Base-by-base conservation (phyloP, 306 rosid genomes). In the Rubus parviflorus region DNA sequence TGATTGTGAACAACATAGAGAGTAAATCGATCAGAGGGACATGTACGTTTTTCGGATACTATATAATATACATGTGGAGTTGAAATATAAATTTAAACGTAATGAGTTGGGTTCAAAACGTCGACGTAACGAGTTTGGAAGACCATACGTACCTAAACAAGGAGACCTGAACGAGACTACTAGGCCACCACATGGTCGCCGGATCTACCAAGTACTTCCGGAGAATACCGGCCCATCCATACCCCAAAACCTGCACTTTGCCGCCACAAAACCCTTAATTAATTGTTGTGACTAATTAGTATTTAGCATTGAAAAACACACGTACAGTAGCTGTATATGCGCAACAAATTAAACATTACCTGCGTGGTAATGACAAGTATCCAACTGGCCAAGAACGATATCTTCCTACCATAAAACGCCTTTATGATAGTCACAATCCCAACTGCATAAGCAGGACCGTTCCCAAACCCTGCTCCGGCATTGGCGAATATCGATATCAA, bases 191-290 rank as follows among this genome's bases (percentile, higher is more conserved):
- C 84, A 81, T 75, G 5, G 56, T 71, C 9, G 76, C 76, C 30
- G 84, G 80, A 58, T 81, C 84, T 73, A 81, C 84, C 77, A 81
- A 73, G 49, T 75, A 81, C 84, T 69, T 75, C 58, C 80, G 62
- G 76, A 81, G 14, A 51, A 81, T 75, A 11, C 84, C 84, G 11
- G 84, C 84, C 84, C 84, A 81, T 19, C 84, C 84, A 40, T 81
- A 75, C 7, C 94, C 97, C 14, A 89, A 68, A 2, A 91, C 91
- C 97, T 91, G 73, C 68, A 47, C 4, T 69, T 51, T 16, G 56
- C 56, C 56, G 4, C n/a, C 56, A 51, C 56, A 51, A 51, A 4
- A 51, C 56, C 56, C 52, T 1, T 25, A 0, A 25, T 25, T 25
- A 25, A 25, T 25, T 25, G 30, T 25, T 25, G 30, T 25, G 30